phyloP scores from a whole-genome alignment of 768 basidiomycete species.

The Naganishia kalamii region DNA sequence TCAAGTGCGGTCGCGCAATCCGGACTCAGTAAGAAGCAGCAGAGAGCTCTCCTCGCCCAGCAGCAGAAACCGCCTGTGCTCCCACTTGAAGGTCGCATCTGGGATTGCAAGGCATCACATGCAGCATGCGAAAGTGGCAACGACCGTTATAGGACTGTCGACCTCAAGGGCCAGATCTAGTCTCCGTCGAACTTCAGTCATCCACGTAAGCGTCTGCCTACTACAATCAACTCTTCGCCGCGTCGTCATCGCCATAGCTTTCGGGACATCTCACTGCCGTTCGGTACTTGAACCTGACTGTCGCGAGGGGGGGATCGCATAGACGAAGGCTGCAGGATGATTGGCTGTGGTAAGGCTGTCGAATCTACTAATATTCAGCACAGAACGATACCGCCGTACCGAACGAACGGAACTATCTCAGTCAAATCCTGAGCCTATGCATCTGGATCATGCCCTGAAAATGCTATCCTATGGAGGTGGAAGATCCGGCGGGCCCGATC shows the following conservation, averaged over 20 bases:
- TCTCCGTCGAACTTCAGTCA: background rate
- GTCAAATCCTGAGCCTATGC: no score
- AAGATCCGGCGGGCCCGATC: no score
- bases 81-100: conserved; percentile 32
- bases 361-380: no score
- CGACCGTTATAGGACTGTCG: conserved; percentile 75
- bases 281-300: no score
- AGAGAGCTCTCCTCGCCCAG: conserved; percentile 1
- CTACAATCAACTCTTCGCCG: background rate
- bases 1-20: background rate
- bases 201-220: background rate
- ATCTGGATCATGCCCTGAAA: no score
- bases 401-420: no score
- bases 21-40: background rate
- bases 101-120: conserved; percentile 46
- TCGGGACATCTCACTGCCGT: background rate
- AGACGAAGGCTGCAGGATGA: no score
- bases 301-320: no score
- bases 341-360: no score
- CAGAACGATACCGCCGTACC: no score
- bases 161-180: conserved; percentile 85
- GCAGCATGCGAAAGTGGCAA: conserved; percentile 55
- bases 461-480: no score
- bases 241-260: background rate
- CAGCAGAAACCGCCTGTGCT: conserved; percentile 10